phyloP scores from a whole-genome alignment of 139 green algal species.

The Coelastrella sp. region DNA sequence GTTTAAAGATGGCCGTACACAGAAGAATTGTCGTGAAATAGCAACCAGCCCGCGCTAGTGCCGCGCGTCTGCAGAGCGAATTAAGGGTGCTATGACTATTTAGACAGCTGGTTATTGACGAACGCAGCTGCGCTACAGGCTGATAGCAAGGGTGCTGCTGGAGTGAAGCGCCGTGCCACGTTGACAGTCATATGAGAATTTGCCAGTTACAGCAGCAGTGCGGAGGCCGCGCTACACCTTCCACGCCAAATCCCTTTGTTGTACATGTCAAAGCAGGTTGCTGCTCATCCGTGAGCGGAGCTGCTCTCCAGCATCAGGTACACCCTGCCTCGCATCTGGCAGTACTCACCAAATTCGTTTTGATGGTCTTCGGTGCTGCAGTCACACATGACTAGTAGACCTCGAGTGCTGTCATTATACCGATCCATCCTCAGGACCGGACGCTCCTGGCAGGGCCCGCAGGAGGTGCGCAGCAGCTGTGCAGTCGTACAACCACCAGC shows the following conservation, averaged over 20 bases:
- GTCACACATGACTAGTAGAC: neutral
- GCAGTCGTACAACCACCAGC: neutral
- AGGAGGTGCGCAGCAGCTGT: slow-evolving; percentile 8
- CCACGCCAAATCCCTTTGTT: neutral
- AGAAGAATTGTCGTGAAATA: too few species aligned
- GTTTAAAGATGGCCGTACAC: too few species aligned
- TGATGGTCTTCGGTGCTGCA: neutral
- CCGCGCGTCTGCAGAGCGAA: too few species aligned
- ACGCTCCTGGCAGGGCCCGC: slow-evolving; percentile 5
- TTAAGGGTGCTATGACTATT: too few species aligned
- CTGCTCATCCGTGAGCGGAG: neutral
- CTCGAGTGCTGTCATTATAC: slow-evolving; percentile 22
- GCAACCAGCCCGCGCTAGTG: too few species aligned
- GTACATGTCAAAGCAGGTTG: neutral
- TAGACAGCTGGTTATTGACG: too few species aligned
- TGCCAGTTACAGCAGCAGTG: neutral
- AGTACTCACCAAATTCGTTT: neutral
- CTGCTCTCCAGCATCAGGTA: too few species aligned
- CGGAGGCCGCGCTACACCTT: too few species aligned
- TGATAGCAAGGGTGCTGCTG: too few species aligned
- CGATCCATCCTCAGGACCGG: slow-evolving; percentile 25
- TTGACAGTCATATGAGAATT: neutral
- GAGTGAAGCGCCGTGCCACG: too few species aligned
- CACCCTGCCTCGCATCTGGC: too few species aligned
- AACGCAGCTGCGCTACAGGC: too few species aligned